phyloP scores from a whole-genome alignment of 305 asterid genomes.

The Solanum aculeatissimum region DNA sequence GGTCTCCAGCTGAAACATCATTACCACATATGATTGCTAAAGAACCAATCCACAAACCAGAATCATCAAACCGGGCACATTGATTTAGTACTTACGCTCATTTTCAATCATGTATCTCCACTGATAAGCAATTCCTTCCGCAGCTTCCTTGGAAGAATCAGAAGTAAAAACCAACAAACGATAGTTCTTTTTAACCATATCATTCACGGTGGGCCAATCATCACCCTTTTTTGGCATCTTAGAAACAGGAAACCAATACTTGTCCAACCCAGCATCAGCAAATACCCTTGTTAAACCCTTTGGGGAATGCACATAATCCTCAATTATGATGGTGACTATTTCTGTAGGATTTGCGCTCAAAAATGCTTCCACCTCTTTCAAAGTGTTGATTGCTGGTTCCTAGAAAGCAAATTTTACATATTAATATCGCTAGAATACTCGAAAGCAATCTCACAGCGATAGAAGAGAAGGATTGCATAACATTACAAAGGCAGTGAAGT shows the following conservation, averaged over 20 bases:
- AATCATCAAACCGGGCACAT: neutral
- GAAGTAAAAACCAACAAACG: slow-evolving; percentile 90
- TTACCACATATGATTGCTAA: slow-evolving; percentile 10
- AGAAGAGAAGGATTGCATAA: slow-evolving; percentile 3
- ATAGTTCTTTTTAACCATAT: slow-evolving; percentile 58
- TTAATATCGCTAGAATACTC: neutral
- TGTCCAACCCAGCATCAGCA: slow-evolving; percentile 72
- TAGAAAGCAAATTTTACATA: slow-evolving; percentile 12
- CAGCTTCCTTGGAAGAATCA: slow-evolving; percentile 79
- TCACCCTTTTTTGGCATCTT: slow-evolving; percentile 88
- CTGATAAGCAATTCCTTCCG: slow-evolving; percentile 87
- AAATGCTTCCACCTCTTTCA: slow-evolving; percentile 92
- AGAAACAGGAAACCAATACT: slow-evolving; percentile 79
- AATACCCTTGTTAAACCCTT: slow-evolving; percentile 77
- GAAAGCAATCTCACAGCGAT: neutral
- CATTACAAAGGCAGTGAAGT: slow-evolving; percentile 90
- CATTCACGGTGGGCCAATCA: slow-evolving; percentile 78
- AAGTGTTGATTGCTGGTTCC: slow-evolving; percentile 70
- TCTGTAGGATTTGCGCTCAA: slow-evolving; percentile 74
- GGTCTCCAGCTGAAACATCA: slow-evolving; percentile 78
- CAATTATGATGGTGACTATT: slow-evolving; percentile 83
- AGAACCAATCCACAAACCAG: slow-evolving; percentile 6
- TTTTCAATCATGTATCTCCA: slow-evolving; percentile 97
- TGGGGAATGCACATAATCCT: slow-evolving; percentile 88
- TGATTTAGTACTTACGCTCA: slow-evolving; percentile 45